phyloP scores from a whole-genome alignment of 2,329 filamentous ascomycete species.

The Colletotrichum plurivorum region DNA sequence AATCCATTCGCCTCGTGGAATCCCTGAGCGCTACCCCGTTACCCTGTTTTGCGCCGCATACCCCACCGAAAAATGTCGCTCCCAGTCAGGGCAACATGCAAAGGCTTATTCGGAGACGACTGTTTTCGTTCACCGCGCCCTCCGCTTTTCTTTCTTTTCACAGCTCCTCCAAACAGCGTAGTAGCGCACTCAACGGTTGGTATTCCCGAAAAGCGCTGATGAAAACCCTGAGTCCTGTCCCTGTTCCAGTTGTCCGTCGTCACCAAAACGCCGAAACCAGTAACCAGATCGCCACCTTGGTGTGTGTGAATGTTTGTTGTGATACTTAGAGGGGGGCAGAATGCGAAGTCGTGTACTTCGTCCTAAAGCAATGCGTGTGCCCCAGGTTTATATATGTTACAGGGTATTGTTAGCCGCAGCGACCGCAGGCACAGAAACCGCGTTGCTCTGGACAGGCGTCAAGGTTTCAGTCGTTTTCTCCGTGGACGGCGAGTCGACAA shows the following conservation, averaged over 20 bases:
- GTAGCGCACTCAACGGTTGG: constrained; percentile 2
- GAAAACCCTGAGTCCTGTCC: constrained; percentile 18
- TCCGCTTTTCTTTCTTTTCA: constrained; percentile 5
- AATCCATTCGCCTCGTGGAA: constrained; percentile 2
- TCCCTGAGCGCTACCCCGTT: constrained; percentile 1
- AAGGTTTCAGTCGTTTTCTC: constrained; percentile 49
- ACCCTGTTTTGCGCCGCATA: constrained; percentile 27
- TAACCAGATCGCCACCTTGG: constrained; percentile 19
- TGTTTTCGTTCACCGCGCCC: constrained; percentile 14
- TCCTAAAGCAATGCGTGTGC: constrained; percentile 1
- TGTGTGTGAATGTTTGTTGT: neutral
- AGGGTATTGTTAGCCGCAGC: constrained; percentile 43
- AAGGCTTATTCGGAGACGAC: neutral
- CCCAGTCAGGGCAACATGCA: constrained; percentile 11
- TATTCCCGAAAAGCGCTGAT: constrained; percentile 19
- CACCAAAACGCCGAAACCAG: constrained; percentile 34
- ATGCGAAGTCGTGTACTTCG: neutral
- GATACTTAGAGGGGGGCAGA: constrained; percentile 26
- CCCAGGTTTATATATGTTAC: constrained; percentile 51
- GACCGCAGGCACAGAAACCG: constrained; percentile 25
- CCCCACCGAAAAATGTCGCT: constrained; percentile 14
- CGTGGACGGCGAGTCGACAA: constrained; percentile 50
- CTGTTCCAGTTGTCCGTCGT: constrained; percentile 31
- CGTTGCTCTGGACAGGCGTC: constrained; percentile 25
- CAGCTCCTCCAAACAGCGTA: constrained; percentile 1